Conservation (phyloP, 1,139 yeast species). For the Suhomyces bribrorum region DNA sequence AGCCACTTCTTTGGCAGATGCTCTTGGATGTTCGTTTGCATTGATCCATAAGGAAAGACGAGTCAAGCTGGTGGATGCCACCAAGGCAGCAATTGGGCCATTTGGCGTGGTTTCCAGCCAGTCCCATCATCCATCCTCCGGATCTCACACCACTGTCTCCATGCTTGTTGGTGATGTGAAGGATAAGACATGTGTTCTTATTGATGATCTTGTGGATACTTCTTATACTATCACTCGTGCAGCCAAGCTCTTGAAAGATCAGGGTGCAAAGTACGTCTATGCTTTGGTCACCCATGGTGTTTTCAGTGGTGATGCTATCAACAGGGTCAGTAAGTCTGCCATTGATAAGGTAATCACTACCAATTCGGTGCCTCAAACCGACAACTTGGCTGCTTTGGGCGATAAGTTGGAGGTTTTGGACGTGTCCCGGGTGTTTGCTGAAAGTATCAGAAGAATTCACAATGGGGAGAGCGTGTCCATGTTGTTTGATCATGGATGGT, state of each 20-base stretch:
- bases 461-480: constrained; percentile 95
- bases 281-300: constrained; percentile 93
- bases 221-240: constrained; percentile 91
- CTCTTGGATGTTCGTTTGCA: constrained; percentile 86
- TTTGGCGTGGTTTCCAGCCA: constrained; percentile 9
- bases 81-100: constrained; percentile 20
- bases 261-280: constrained; percentile 84
- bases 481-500: constrained; percentile 89
- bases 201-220: constrained; percentile 94
- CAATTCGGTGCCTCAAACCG: constrained; percentile 87
- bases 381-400: constrained; percentile 54
- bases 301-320: constrained; percentile 87
- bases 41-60: constrained; percentile 93
- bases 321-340: constrained; percentile 63
- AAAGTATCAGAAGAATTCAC: constrained; percentile 92
- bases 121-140: constrained; percentile 4
- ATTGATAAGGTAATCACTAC: constrained; percentile 88
- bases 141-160: constrained; percentile 34
- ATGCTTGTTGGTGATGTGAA: constrained; percentile 94
- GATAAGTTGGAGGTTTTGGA: constrained; percentile 80
- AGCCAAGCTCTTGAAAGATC: constrained; percentile 85
- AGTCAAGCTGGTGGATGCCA: constrained; percentile 30
- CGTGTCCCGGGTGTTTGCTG: constrained; percentile 85
- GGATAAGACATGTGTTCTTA: constrained; percentile 77
- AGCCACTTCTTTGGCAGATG: constrained; percentile 92